Percentiles rank a stretch among this genome's conserved stretches.
Conservation (phyloP, 345 rosid species). For the Citrus sinensis region DVS_A1.0 CM039168.1:3017501-3018000, state of each 20-base stretch:
- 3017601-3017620: too few relatives aligned
- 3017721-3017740: conserved; percentile 13
- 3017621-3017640: background rate
- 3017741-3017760: too few relatives aligned
- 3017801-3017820: too few relatives aligned
- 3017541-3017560: background rate
- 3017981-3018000: background rate
- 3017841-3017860: too few relatives aligned
- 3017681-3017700: conserved; percentile 87
- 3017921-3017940: background rate
- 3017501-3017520: background rate
- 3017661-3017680: conserved; percentile 95
- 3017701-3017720: conserved; percentile 93
- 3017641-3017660: conserved; percentile 32
- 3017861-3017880: background rate
- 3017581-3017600: background rate
- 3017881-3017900: background rate
- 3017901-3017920: background rate
- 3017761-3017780: too few relatives aligned
- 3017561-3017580: background rate
- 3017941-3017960: background rate
- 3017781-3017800: too few relatives aligned
- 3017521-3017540: background rate
- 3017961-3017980: background rate
- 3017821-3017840: too few relatives aligned